phyloP scores from a whole-genome alignment of 2,329 filamentous ascomycete genomes.

The Phaeosphaeria sp. region DNA sequence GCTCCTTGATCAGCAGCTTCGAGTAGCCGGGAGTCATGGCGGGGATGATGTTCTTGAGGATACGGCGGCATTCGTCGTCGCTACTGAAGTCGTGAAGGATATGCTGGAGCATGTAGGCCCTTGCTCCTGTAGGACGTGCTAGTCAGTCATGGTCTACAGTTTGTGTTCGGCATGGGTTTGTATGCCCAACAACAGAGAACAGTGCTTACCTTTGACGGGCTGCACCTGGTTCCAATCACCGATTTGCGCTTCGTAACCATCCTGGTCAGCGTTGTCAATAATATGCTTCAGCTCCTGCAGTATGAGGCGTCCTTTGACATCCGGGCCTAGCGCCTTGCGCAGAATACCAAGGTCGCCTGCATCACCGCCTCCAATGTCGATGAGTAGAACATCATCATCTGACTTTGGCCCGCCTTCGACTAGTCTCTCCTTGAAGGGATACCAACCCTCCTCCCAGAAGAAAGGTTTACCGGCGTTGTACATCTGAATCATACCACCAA shows the following conservation, averaged over 20 bases:
- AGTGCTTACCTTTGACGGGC: conserved; percentile 6
- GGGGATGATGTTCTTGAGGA: conserved; percentile 10
- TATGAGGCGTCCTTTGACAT: conserved; percentile 13
- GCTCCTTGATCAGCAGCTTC: conserved; percentile 14
- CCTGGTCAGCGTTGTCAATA: conserved; percentile 7
- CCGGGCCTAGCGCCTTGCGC: conserved; percentile 5
- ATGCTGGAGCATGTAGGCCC: conserved; percentile 12
- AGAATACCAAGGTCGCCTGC: conserved; percentile 7
- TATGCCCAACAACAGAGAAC: neutral
- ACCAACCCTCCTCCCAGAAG: conserved; percentile 13
- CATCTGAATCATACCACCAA: conserved; percentile 17
- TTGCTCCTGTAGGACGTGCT: conserved; percentile 4
- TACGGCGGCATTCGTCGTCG: conserved; percentile 10
- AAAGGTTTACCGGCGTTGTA: conserved; percentile 15
- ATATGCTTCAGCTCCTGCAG: conserved; percentile 20
- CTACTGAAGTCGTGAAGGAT: conserved; percentile 11
- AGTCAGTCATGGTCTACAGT: neutral
- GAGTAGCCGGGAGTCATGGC: conserved; percentile 15
- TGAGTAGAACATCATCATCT: conserved; percentile 8
- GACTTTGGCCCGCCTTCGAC: conserved; percentile 6
- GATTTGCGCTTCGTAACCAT: conserved; percentile 12
- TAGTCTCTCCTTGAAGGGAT: conserved; percentile 10
- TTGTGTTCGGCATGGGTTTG: neutral
- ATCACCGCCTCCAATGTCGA: conserved; percentile 10
- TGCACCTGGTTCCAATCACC: conserved; percentile 10